Evolutionary conservation across 2,329 filamentous ascomycete genomes (phyloP).

Genomic region (Pyricularia pennisetigena): DNA sequence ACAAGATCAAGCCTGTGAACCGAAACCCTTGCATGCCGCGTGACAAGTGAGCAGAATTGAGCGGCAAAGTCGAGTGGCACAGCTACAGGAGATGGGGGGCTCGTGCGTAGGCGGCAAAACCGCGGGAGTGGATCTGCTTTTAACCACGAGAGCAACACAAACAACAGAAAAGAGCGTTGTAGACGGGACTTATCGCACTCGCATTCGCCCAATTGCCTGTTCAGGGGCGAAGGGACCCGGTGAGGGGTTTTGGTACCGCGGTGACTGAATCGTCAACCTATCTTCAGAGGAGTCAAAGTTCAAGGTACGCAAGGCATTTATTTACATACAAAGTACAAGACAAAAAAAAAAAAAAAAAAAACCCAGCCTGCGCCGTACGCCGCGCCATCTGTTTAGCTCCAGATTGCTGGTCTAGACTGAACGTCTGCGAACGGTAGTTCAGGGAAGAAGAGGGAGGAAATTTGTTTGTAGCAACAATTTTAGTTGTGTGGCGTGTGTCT

Average conservation of each 20-base stretch:
- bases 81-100: neutral
- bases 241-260: neutral
- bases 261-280: neutral
- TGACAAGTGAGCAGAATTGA: neutral
- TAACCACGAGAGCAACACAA: neutral
- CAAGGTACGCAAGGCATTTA: neutral
- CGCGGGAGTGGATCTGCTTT: neutral
- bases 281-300: neutral
- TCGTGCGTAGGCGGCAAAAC: neutral
- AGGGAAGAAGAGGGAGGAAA: neutral
- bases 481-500: neutral
- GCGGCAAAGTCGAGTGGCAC: neutral
- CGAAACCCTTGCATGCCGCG: neutral
- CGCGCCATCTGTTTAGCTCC: neutral
- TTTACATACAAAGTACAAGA: neutral
- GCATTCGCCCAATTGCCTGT: neutral
- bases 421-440: neutral
- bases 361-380: neutral
- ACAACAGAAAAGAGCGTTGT: neutral
- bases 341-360: too few species aligned
- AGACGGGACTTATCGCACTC: neutral
- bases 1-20: neutral
- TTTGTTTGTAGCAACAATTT: neutral
- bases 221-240: neutral
- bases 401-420: neutral